phyloP scores from a whole-genome alignment of 176 grass and related monocot genomes.

The Leersia perrieri region DNA sequence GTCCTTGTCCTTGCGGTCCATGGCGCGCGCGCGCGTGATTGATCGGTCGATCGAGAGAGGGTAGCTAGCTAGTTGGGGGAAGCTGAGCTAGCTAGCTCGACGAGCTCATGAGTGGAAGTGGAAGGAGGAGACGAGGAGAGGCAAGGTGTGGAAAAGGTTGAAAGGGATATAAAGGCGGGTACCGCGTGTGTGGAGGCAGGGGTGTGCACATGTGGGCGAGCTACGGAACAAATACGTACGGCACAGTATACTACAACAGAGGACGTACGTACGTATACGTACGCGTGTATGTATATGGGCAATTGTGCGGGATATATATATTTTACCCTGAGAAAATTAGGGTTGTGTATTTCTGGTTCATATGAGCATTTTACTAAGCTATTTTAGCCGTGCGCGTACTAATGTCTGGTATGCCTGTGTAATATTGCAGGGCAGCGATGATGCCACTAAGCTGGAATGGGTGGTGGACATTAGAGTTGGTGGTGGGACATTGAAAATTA shows the following conservation, averaged over 20 bases:
- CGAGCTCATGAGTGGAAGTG: conserved; percentile 32
- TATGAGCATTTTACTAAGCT: background rate
- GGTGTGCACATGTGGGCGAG: conserved; percentile 24
- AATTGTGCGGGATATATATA: background rate
- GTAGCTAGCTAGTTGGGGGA: background rate
- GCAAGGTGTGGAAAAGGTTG: conserved; percentile 13
- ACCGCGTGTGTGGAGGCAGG: conserved; percentile 48
- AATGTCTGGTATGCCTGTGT: too few species aligned
- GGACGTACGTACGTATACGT: background rate
- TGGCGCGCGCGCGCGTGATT: background rate
- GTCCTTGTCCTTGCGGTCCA: conserved; percentile 59
- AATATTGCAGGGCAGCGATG: too few species aligned
- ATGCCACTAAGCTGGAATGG: background rate
- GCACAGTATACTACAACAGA: background rate
- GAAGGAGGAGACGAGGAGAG: background rate
- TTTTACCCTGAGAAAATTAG: too few species aligned
- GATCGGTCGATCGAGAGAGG: background rate
- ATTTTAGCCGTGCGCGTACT: too few species aligned
- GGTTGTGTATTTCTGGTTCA: too few species aligned
- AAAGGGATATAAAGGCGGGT: conserved; percentile 64
- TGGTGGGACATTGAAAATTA: background rate
- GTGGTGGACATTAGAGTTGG: background rate
- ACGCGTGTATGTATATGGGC: background rate
- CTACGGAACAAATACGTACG: background rate
- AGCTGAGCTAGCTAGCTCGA: background rate